Conservation (phyloP, 2,329 filamentous ascomycete species). For the Geoglossum cookeanum region DNA sequence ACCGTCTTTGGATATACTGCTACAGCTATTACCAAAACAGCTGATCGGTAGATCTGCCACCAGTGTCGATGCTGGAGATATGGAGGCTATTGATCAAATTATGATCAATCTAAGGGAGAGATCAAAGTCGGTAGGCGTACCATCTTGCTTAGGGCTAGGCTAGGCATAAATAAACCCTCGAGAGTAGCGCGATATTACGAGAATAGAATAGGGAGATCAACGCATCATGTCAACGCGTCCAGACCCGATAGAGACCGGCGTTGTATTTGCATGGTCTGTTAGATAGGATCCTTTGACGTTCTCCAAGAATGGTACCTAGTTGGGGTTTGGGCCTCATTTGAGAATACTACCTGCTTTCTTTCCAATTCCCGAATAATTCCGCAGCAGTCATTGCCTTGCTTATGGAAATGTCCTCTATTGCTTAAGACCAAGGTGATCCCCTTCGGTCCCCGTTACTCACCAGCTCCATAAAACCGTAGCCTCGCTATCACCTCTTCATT, state of each 20-base stretch:
- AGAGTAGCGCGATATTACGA: neutral
- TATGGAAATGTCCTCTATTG: too few relatives aligned
- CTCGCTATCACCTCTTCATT: too few relatives aligned
- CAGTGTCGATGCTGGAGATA: slow-evolving; percentile 63
- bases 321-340: neutral
- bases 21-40: slow-evolving; percentile 48
- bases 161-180: neutral
- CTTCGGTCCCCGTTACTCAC: too few relatives aligned
- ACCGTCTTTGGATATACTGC: slow-evolving; percentile 43
- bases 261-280: neutral
- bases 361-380: too few relatives aligned
- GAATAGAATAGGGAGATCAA: neutral
- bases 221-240: neutral
- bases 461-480: too few relatives aligned
- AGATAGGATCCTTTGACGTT: neutral
- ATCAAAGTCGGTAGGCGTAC: neutral
- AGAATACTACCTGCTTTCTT: too few relatives aligned
- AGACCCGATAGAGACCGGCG: neutral
- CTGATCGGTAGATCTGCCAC: slow-evolving; percentile 35
- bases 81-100: slow-evolving; percentile 65
- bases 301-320: neutral
- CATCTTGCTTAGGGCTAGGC: neutral
- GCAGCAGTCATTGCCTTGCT: too few relatives aligned
- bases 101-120: slow-evolving; percentile 46
- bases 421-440: too few relatives aligned